Conservation (phyloP, 176 grass and related monocot genomes). For the Guadua angustifolia region DNA sequence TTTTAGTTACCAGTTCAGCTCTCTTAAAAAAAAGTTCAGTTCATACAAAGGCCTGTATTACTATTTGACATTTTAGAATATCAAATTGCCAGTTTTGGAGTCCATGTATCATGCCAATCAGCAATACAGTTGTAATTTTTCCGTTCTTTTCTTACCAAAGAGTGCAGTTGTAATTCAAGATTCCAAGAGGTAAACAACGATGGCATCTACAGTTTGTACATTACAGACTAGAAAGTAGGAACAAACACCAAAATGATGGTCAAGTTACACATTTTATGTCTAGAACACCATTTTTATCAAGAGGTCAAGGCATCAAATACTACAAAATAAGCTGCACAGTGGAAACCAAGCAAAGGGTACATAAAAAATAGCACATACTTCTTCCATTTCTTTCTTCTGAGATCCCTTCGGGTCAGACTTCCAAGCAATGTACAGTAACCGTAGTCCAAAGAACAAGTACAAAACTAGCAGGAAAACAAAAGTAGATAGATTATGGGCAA, state of each 20-base stretch:
- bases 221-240: not conserved
- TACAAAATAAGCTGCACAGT: not conserved
- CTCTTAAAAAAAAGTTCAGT: not conserved
- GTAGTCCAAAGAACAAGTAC: slow-evolving; percentile 84
- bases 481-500: slow-evolving; percentile 31
- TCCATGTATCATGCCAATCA: not conserved
- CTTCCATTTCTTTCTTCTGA: slow-evolving; percentile 92
- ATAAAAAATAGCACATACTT: slow-evolving; percentile 55
- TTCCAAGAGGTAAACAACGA: slow-evolving; percentile 7
- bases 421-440: slow-evolving; percentile 91
- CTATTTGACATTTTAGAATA: slow-evolving; percentile 9
- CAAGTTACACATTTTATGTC: not conserved
- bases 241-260: not conserved
- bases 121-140: not conserved
- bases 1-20: not conserved
- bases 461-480: slow-evolving; percentile 60
- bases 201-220: not conserved
- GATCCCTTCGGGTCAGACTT: slow-evolving; percentile 79
- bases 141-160: not conserved
- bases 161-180: slow-evolving; percentile 4
- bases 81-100: not conserved
- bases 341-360: not conserved
- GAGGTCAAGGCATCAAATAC: not conserved
- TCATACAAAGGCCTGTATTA: not conserved
- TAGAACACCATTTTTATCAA: not conserved